phyloP scores from a whole-genome alignment of 495 filamentous ascomycete genomes.

The Aspergillus olivimuriae region DNA sequence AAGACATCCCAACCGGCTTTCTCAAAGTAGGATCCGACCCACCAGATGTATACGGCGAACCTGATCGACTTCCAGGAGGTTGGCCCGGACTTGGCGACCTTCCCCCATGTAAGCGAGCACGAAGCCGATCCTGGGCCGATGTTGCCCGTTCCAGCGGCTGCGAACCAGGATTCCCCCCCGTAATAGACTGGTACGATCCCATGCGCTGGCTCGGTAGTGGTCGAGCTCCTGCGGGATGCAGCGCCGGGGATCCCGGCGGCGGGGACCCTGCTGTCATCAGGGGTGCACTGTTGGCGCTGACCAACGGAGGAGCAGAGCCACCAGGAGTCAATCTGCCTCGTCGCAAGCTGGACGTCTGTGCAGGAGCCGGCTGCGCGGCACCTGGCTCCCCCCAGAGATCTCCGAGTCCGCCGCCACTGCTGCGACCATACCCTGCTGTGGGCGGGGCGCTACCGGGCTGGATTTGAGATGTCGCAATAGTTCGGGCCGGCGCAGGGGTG shows the following conservation, averaged over 20 bases:
- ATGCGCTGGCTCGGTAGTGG: constrained; percentile 64
- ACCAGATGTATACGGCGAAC: constrained; percentile 11
- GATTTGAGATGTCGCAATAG: constrained; percentile 47
- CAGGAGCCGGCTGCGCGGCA: constrained; percentile 32
- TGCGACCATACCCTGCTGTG: constrained; percentile 25
- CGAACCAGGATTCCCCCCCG: constrained; percentile 14
- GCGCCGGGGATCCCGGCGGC: constrained; percentile 14
- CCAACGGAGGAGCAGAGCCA: constrained; percentile 4
- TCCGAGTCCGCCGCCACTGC: constrained; percentile 51
- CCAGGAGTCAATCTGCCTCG: constrained; percentile 28
- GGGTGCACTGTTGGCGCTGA: constrained; percentile 7
- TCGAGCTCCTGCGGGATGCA: constrained; percentile 41
- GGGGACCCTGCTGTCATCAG: constrained; percentile 9
- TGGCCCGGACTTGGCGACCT: constrained; percentile 33
- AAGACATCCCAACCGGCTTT: constrained; percentile 30
- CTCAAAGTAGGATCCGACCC: constrained; percentile 26
- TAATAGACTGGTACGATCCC: constrained; percentile 59
- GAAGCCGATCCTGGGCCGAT: constrained; percentile 62
- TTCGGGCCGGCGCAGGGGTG: constrained; percentile 46
- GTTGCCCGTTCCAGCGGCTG: constrained; percentile 43
- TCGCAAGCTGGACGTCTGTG: constrained; percentile 51
- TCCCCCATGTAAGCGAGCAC: constrained; percentile 57
- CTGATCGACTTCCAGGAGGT: constrained; percentile 10
- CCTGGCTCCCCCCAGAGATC: constrained; percentile 78
- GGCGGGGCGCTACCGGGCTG: constrained; percentile 37